phyloP scores from a whole-genome alignment of 768 basidiomycete species.

The Calvatia gigantea region DNA sequence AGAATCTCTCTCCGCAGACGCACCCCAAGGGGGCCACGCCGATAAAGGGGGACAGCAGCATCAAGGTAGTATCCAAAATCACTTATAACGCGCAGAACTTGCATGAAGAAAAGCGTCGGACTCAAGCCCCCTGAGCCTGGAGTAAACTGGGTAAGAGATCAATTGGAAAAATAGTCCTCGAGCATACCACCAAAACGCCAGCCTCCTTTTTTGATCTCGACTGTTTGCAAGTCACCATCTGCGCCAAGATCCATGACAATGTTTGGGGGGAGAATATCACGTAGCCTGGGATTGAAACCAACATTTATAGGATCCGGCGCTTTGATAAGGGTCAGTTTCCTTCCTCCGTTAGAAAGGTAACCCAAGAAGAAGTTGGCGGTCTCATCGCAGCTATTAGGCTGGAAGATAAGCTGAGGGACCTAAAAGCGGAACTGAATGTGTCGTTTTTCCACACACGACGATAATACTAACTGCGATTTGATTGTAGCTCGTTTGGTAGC shows the following conservation, averaged over 20 bases:
- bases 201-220: slow-evolving; percentile 49
- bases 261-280: slow-evolving; percentile 31
- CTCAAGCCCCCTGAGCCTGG: slow-evolving; percentile 34
- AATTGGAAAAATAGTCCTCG: background rate
- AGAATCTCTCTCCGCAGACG: slow-evolving; percentile 55
- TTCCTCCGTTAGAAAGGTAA: slow-evolving; percentile 58
- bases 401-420: slow-evolving; percentile 69
- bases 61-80: slow-evolving; percentile 59
- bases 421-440: slow-evolving; percentile 23
- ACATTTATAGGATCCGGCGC: slow-evolving; percentile 40
- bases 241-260: slow-evolving; percentile 36
- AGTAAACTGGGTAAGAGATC: background rate
- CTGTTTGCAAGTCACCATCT: slow-evolving; percentile 48
- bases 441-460: background rate
- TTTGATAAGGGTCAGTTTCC: slow-evolving; percentile 46
- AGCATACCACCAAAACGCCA: slow-evolving; percentile 22
- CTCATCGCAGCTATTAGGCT: slow-evolving; percentile 43
- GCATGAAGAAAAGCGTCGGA: slow-evolving; percentile 54
- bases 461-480: slow-evolving; percentile 41
- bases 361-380: slow-evolving; percentile 61
- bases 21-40: slow-evolving; percentile 39
- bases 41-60: slow-evolving; percentile 60
- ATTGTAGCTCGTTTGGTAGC: slow-evolving; percentile 63
- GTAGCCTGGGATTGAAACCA: slow-evolving; percentile 36
- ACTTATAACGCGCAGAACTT: slow-evolving; percentile 58